Conservation (phyloP, 305 asterid species). For the Fraxinus ornus region DNA sequence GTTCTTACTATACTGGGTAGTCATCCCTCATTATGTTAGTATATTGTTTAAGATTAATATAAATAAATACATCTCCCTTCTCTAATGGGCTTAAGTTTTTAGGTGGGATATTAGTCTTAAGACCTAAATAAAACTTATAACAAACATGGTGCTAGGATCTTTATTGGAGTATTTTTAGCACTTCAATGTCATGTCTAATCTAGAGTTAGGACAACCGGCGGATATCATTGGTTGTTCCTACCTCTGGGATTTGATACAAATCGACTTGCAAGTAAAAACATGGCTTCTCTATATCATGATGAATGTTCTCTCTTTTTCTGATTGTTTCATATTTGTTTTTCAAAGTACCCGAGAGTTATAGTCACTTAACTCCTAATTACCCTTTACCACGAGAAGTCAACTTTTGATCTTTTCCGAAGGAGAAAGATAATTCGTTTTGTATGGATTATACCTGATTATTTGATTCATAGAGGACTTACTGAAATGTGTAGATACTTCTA, state of each 20-base stretch:
- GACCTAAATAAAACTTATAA: not conserved
- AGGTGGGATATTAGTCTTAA: conserved; percentile 6
- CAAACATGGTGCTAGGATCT: conserved; percentile 7
- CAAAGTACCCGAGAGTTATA: not conserved
- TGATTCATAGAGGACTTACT: not conserved
- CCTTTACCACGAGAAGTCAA: not conserved
- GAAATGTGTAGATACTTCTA: conserved; percentile 2
- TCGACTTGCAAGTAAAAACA: not conserved
- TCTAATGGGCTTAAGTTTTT: not conserved
- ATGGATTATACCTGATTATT: not conserved
- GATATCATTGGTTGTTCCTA: conserved; percentile 14
- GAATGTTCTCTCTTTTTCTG: not conserved
- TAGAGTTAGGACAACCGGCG: not conserved
- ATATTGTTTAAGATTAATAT: not conserved
- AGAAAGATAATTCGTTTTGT: not conserved
- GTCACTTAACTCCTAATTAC: not conserved
- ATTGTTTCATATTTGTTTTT: not conserved
- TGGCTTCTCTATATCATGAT: not conserved
- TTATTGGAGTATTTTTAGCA: conserved; percentile 14
- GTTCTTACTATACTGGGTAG: conserved; percentile 3
- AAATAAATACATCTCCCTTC: not conserved
- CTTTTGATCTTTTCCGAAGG: not conserved
- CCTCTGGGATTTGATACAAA: not conserved
- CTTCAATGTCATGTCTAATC: not conserved
- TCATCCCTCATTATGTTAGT: not conserved